phyloP scores from a whole-genome alignment of 129 eudicot species.

The Pittosporum tobira region DNA sequence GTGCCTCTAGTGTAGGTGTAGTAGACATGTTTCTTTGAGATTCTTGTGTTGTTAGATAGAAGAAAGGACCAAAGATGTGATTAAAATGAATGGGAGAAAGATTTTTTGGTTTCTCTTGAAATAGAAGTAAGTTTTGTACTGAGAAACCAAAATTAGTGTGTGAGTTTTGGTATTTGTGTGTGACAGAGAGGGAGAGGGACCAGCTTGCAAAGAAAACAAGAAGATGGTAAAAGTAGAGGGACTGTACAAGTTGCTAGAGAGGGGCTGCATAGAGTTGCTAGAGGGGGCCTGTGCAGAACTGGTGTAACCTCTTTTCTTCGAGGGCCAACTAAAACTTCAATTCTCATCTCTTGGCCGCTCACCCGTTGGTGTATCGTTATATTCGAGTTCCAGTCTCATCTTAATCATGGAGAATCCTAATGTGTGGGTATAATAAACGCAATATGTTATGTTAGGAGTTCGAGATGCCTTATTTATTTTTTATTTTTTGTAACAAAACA shows the following conservation, averaged over 20 bases:
- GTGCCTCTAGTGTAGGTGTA: conserved; percentile 25
- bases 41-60: background rate
- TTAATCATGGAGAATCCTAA: too few species aligned
- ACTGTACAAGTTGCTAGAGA: background rate
- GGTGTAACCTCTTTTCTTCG: background rate
- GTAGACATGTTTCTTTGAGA: conserved; percentile 22
- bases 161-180: too few species aligned
- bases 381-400: background rate
- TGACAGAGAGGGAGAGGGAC: too few species aligned
- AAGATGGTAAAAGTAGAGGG: background rate
- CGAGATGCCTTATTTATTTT: too few species aligned
- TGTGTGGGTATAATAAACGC: too few species aligned
- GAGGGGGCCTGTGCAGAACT: background rate
- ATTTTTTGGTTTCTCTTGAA: too few species aligned
- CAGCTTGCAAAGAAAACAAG: background rate
- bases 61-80: conserved; percentile 6
- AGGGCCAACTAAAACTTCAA: background rate
- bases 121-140: too few species aligned
- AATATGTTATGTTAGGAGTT: too few species aligned
- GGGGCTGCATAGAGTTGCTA: too few species aligned
- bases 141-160: too few species aligned
- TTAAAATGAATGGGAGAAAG: background rate
- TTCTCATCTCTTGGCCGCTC: background rate
- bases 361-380: too few species aligned
- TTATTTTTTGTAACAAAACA: too few species aligned